Evolutionary conservation across 2,329 filamentous ascomycete species (phyloP).

Genomic region (Botrytis deweyae): DNA sequence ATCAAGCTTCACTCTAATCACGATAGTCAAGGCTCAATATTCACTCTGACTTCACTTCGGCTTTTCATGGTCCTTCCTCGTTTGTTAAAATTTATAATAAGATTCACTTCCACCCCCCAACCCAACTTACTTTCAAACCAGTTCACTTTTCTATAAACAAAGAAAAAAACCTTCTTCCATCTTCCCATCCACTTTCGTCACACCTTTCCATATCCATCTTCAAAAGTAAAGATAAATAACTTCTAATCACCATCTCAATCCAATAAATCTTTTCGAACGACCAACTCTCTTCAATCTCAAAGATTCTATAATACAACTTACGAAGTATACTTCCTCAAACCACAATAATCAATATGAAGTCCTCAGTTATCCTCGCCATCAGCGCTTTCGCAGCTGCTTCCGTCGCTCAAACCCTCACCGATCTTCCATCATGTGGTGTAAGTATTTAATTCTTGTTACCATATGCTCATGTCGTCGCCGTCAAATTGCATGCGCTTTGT

Average conservation of each 20-base stretch:
- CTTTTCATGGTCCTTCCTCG: neutral
- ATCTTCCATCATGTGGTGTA: slow-evolving; percentile 39
- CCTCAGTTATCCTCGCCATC: slow-evolving; percentile 32
- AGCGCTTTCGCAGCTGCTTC: slow-evolving; percentile 33
- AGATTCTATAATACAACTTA: neutral
- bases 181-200: neutral
- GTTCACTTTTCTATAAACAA: neutral
- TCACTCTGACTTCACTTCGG: slow-evolving; percentile 9
- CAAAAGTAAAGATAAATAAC: neutral
- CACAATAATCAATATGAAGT: slow-evolving; percentile 37
- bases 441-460: slow-evolving; percentile 23
- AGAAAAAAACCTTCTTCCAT: neutral
- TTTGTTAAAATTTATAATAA: neutral
- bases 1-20: slow-evolving; percentile 1
- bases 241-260: neutral
- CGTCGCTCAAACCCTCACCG: slow-evolving; percentile 30
- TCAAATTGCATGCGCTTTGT: neutral
- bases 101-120: neutral
- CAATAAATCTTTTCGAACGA: neutral
- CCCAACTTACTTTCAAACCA: neutral
- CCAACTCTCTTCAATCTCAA: slow-evolving; percentile 2
- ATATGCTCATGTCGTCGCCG: neutral
- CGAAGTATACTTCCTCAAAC: neutral
- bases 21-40: neutral
- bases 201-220: neutral